Evolutionary conservation across 2,329 filamentous ascomycete species (phyloP), one percentile per base, ranked within the genome.

Genomic region (Ophiostoma quercus): DNA sequence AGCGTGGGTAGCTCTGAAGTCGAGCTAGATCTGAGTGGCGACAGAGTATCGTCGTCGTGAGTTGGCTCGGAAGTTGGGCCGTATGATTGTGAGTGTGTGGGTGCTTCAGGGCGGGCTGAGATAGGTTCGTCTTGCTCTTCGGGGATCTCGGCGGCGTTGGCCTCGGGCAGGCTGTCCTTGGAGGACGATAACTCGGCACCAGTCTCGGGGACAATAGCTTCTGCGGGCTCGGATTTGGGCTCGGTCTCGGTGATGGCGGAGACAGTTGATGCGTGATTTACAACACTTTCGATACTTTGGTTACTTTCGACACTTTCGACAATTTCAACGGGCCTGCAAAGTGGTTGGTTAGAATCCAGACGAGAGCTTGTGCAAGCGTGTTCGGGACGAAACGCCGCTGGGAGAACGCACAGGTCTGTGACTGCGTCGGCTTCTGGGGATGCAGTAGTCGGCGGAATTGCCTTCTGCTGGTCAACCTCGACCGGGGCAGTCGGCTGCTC

Each of bases 401-500:
- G 19, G 4, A n/a, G 12, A 65, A 1, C 57, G 57, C 39, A 65
- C 62, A 12, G 3, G 34, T 65, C 19, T 39, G 62, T 11, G 11
- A 25, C 62, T 0, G 4, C n/a, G n/a, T 41, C 19, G n/a, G 9
- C 34, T 9, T 67, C 66, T 19, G 47, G 7, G 47, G 19, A 34
- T 9, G 25, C 9, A 22, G 29, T n/a, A 1, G 47, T 57, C 29
- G 43, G 66, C 43, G 25, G 9, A 3, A 39, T 32, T 7, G 29
- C n/a, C n/a, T 57, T 65, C 8, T 65, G 62, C 34, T 65, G 8
- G 8, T 51, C 66, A 25, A 62, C n/a, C 22, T 34, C 67, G 22
- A 25, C 69, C 22, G 66, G 3, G 32, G 69, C 34, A 34, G 67
- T 60, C 32, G 39, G 54, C 16, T 39, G 54, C 22, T 68, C 69